Evolutionary conservation across 768 basidiomycete species (phyloP), one percentile per base, ranked within the genome.

Genomic region (Rhodotorula babjevae): DNA sequence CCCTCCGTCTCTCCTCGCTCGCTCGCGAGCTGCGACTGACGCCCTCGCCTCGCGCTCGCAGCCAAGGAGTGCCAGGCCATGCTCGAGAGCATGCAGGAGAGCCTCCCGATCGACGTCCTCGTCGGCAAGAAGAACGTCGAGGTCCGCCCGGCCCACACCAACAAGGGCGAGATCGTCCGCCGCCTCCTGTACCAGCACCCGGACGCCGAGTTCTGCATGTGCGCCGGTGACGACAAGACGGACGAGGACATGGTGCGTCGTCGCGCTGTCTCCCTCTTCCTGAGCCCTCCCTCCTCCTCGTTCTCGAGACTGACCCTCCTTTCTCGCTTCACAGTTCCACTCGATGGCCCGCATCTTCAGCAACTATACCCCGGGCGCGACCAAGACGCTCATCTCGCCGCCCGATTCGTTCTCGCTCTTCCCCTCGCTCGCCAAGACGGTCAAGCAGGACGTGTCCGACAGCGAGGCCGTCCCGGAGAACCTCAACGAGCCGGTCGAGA

Each of bases 121-220:
- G 78, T 79, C 46, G 95, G 95, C 29, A 99, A 99, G 85, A 97
- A 97, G 87, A 97, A 97, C 81, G 84, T 99, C 57, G 95, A 99
- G 83, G 94, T 97, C 31, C 87, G 95, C 71, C 95, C 93, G 9
- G 85, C 94, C 46, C 93, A 93, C 3, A 88, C 97, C 71, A 97
- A 96, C 86, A 98, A 99, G 87, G 95, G 95, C 64, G 95, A 98
- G 84, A 97, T 98, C 78, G 94, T 97, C 79, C 94, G 94, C 84
- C 85, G 93, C 59, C 88, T 98, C 70, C 80, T 96, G 68, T 98
- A 94, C 85, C 84, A 88, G 81, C 89, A 97, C 84, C 91, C 94
- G 4, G 92, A 95, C 70, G 88, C 92, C 58, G 92, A 96, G 80
- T 93, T 97, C 79, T 85, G 97, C 81, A 95, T 97, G 84, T 99